Evolutionary conservation across 2,329 filamentous ascomycete species (phyloP).

Genomic region (Stachybotrys echinatus): DNA sequence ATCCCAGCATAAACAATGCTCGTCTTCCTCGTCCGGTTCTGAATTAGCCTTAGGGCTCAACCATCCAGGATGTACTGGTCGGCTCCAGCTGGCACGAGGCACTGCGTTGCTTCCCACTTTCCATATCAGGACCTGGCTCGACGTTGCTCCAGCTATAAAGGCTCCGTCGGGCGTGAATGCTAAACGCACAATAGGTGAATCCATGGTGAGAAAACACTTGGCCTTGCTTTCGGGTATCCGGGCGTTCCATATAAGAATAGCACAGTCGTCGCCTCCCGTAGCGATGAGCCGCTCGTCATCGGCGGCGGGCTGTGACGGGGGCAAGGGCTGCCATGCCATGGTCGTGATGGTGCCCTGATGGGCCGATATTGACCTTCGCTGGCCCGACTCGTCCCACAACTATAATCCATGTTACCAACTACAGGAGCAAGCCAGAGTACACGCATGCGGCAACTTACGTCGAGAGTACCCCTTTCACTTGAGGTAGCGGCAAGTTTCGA

Average conservation of each 20-base stretch:
- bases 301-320: slow-evolving; percentile 22
- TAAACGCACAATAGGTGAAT: slow-evolving; percentile 50
- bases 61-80: slow-evolving; percentile 51
- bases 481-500: slow-evolving; percentile 53
- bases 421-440: background rate
- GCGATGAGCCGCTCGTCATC: slow-evolving; percentile 54
- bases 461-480: slow-evolving; percentile 53
- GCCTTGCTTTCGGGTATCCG: slow-evolving; percentile 48
- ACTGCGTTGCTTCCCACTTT: slow-evolving; percentile 55
- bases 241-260: slow-evolving; percentile 59
- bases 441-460: slow-evolving; percentile 38
- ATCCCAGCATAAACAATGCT: slow-evolving; percentile 59
- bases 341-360: slow-evolving; percentile 54
- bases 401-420: slow-evolving; percentile 14
- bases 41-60: slow-evolving; percentile 49
- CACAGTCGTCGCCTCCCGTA: slow-evolving; percentile 57
- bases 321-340: slow-evolving; percentile 55
- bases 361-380: slow-evolving; percentile 50
- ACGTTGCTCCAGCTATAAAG: slow-evolving; percentile 58
- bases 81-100: slow-evolving; percentile 56
- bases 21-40: slow-evolving; percentile 53
- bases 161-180: slow-evolving; percentile 59
- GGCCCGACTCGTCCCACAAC: slow-evolving; percentile 52
- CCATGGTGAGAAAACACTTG: slow-evolving; percentile 57
- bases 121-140: slow-evolving; percentile 56